These are phyloP conservation scores for Pseudogymnoascus sp. DNA, from an alignment of 2,329 filamentous ascomycete genomes.

Conservation along the genomic window DNA sequence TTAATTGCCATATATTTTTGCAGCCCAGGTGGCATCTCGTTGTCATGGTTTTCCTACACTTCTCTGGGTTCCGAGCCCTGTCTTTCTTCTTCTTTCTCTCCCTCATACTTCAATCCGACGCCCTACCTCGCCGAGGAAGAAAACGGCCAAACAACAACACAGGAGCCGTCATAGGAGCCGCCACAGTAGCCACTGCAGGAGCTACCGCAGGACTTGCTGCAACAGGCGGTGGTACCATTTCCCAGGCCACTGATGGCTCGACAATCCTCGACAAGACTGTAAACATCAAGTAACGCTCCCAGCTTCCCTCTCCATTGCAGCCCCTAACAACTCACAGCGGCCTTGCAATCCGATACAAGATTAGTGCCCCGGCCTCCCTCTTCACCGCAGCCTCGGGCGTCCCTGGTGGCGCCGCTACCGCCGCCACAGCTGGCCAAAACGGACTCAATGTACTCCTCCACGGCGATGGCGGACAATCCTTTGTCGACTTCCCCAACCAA, in stretches of 20 bases:
- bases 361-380: slow-evolving; percentile 47
- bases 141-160: slow-evolving; percentile 5
- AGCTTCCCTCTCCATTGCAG: background rate
- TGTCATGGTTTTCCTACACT: slow-evolving; percentile 3
- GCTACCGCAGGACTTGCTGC: background rate
- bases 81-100: slow-evolving; percentile 2
- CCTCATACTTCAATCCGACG: slow-evolving; percentile 1
- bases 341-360: slow-evolving; percentile 49
- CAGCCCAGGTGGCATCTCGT: background rate
- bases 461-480: slow-evolving; percentile 51
- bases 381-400: slow-evolving; percentile 46
- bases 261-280: slow-evolving; percentile 50
- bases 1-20: background rate
- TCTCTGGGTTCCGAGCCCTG: background rate
- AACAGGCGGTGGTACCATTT: slow-evolving; percentile 24
- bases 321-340: slow-evolving; percentile 32
- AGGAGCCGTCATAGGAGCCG: background rate
- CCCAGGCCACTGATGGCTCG: slow-evolving; percentile 45
- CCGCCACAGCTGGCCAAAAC: slow-evolving; percentile 31
- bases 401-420: slow-evolving; percentile 34
- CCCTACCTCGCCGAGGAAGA: background rate
- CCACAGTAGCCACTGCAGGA: background rate
- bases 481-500: slow-evolving; percentile 78
- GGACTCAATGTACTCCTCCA: slow-evolving; percentile 53
- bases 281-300: slow-evolving; percentile 41